Percentiles rank a stretch among this genome's conserved stretches.
Evolutionary conservation across 768 basidiomycete genomes (phyloP).

Genomic region (Tulasnella sp.): DNA sequence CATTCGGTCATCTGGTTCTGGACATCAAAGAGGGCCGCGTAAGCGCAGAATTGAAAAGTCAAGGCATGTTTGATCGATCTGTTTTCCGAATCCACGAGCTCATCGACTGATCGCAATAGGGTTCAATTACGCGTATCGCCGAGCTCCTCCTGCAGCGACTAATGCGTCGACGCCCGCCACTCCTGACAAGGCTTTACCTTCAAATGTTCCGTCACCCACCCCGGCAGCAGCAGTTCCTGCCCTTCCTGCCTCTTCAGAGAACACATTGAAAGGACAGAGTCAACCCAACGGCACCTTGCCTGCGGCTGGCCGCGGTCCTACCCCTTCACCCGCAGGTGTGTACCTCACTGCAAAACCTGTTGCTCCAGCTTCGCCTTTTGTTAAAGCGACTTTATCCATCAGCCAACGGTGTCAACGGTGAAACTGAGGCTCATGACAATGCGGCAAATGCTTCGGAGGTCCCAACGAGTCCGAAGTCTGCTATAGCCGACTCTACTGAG

Average conservation of each 20-base stretch:
- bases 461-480: constrained; percentile 26
- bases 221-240: neutral
- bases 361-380: constrained; percentile 6
- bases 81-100: neutral
- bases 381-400: constrained; percentile 29
- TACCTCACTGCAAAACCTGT: neutral
- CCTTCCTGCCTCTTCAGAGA: neutral
- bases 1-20: constrained; percentile 76
- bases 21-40: constrained; percentile 88
- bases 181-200: constrained; percentile 27
- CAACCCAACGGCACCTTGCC: too few species aligned
- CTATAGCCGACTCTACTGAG: constrained; percentile 31
- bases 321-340: neutral
- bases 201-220: constrained; percentile 17
- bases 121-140: constrained; percentile 92
- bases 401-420: constrained; percentile 14
- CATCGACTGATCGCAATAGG: constrained; percentile 34
- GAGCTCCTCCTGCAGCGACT: constrained; percentile 21
- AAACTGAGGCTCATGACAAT: constrained; percentile 21
- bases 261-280: too few species aligned
- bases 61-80: constrained; percentile 41
- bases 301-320: too few species aligned
- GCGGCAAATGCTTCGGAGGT: constrained; percentile 25
- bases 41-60: constrained; percentile 82
- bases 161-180: constrained; percentile 31